phyloP scores from a whole-genome alignment of 805 yeast species.

The Cyberlindnera euphorbiae region DNA sequence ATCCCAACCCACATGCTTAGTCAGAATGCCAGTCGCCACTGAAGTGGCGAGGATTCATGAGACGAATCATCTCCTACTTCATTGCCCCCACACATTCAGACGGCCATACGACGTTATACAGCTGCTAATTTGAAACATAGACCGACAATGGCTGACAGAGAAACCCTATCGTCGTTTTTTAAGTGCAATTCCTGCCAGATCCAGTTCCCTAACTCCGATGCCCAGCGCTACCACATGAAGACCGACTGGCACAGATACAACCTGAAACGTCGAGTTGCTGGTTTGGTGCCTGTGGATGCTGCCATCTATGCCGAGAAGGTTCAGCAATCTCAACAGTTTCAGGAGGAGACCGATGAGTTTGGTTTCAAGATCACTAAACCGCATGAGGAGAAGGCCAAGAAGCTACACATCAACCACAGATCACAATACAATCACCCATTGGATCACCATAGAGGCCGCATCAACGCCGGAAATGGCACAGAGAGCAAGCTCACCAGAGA shows the following conservation, averaged over 20 bases:
- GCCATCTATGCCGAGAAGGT: conserved; percentile 39
- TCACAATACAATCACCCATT: conserved; percentile 5
- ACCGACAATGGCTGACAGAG: conserved; percentile 1
- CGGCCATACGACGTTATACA: too few relatives aligned
- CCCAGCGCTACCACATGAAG: conserved; percentile 91
- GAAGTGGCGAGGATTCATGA: too few relatives aligned
- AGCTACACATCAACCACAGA: conserved; percentile 13
- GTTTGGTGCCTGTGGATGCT: conserved; percentile 66
- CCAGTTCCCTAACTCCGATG: conserved; percentile 73
- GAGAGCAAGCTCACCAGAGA: conserved; percentile 26
- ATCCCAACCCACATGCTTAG: too few relatives aligned
- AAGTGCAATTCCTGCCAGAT: conserved; percentile 91
- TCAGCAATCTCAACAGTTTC: conserved; percentile 30
- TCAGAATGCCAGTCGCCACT: too few relatives aligned
- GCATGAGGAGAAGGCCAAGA: conserved; percentile 13
- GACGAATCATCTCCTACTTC: too few relatives aligned
- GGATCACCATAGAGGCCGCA: conserved; percentile 26
- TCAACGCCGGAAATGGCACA: neutral
- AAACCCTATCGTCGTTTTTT: conserved; percentile 29
- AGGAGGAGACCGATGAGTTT: conserved; percentile 34
- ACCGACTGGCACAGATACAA: conserved; percentile 98
- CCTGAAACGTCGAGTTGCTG: conserved; percentile 87
- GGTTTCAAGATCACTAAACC: conserved; percentile 32
- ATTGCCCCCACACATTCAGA: too few relatives aligned
- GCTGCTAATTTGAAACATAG: too few relatives aligned